These are phyloP conservation scores for Discostella stelligera DNA, from an alignment of 352 stramenopile genomes.

Conservation along the genomic window DNA sequence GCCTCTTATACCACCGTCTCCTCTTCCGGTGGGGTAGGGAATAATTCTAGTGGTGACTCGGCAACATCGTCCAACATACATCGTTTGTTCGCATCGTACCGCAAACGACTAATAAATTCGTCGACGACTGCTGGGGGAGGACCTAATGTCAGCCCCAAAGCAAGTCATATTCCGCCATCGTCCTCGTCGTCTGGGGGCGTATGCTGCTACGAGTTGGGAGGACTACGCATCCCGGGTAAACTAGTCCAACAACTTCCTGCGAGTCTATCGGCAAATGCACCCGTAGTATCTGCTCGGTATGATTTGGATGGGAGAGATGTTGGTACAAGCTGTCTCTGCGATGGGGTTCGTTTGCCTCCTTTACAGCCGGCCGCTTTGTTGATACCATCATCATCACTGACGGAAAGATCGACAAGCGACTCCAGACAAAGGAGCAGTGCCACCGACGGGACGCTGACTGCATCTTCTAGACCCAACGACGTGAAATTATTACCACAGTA, in stretches of 20 bases:
- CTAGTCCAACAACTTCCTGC: conserved; percentile 7
- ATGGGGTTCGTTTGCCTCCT: conserved; percentile 46
- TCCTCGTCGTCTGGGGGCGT: conserved; percentile 52
- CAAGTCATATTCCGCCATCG: background rate
- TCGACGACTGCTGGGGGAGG: conserved; percentile 6
- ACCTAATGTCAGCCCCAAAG: background rate
- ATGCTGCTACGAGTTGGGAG: conserved; percentile 75
- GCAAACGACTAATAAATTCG: conserved; percentile 15
- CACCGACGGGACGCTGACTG: background rate
- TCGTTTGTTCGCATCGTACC: conserved; percentile 68
- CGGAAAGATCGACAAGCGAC: background rate
- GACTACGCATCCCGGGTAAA: conserved; percentile 43
- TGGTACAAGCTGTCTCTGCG: conserved; percentile 49
- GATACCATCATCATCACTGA: conserved; percentile 1
- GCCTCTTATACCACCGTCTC: background rate
- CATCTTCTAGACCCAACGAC: conserved; percentile 4
- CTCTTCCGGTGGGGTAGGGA: background rate
- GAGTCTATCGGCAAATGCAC: conserved; percentile 22
- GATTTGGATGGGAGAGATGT: conserved; percentile 76
- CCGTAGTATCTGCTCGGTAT: conserved; percentile 54
- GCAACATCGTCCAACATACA: conserved; percentile 16
- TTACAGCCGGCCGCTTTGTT: conserved; percentile 5
- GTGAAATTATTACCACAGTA: conserved; percentile 41
- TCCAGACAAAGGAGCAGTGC: conserved; percentile 6
- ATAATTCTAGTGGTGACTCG: background rate